A percentile compares a stretch with the other conserved stretches of the same genome.
These are phyloP conservation scores for Triangularia verruculosa DNA, from an alignment of 2,329 filamentous ascomycete species.

Conservation along the genomic window DNA sequence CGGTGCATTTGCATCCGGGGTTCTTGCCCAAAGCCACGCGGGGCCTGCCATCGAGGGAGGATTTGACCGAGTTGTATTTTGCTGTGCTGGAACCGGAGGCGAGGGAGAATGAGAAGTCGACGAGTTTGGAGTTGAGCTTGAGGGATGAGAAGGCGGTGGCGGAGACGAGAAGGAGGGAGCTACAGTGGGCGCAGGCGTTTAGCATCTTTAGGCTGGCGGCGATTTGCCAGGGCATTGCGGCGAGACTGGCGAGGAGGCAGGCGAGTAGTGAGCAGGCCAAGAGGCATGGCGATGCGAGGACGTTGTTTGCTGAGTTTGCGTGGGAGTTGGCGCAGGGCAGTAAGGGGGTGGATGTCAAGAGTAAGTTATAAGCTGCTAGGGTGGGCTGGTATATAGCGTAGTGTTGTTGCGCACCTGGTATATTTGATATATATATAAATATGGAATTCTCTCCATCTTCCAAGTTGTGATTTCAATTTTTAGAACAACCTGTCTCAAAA, in stretches of 20 bases:
- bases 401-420: not conserved
- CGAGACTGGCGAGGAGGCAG: constrained; percentile 78
- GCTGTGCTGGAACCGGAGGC: constrained; percentile 38
- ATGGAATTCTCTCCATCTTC: not conserved
- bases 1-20: constrained; percentile 37
- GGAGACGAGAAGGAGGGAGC: constrained; percentile 41
- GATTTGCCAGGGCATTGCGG: constrained; percentile 85
- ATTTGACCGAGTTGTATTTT: constrained; percentile 37
- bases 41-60: constrained; percentile 46
- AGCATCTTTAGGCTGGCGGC: constrained; percentile 59
- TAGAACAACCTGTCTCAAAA: too few relatives aligned
- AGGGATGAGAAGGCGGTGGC: constrained; percentile 27
- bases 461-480: not conserved
- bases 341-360: not conserved
- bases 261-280: constrained; percentile 82
- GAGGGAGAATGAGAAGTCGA: constrained; percentile 3
- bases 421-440: not conserved
- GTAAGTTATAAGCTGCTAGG: not conserved
- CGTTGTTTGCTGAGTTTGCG: constrained; percentile 71
- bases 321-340: constrained; percentile 64
- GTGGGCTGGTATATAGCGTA: not conserved
- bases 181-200: constrained; percentile 62
- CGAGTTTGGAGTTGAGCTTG: constrained; percentile 22
- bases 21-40: constrained; percentile 63
- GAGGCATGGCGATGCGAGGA: constrained; percentile 66